Percentiles rank a stretch among this genome's conserved stretches.
Conservation (phyloP, 2,329 filamentous ascomycete genomes). For the Fusarium xylarioides region DNA sequence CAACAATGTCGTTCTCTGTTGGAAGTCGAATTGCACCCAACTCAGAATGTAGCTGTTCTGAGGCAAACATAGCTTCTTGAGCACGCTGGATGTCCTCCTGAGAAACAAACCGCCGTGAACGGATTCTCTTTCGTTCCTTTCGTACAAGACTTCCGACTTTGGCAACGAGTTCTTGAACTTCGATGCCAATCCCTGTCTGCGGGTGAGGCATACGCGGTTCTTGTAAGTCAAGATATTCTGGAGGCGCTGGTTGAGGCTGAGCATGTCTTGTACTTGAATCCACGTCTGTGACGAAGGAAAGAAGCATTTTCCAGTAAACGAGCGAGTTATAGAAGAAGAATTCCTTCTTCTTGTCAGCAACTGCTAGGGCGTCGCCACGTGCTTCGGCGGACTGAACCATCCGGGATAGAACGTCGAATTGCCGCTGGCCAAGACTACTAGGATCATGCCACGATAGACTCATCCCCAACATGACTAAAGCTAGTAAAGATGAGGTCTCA, state of each 20-base stretch:
- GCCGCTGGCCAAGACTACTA: slow-evolving; percentile 56
- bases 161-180: slow-evolving; percentile 40
- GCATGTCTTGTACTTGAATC: slow-evolving; percentile 3
- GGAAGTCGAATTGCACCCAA: slow-evolving; percentile 31
- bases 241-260: slow-evolving; percentile 13
- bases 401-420: slow-evolving; percentile 32
- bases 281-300: slow-evolving; percentile 40
- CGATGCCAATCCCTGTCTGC: slow-evolving; percentile 39
- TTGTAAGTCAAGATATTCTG: slow-evolving; percentile 11
- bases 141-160: slow-evolving; percentile 38
- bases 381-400: slow-evolving; percentile 23
- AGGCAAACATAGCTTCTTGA: slow-evolving; percentile 30
- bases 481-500: slow-evolving; percentile 65
- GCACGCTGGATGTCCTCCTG: slow-evolving; percentile 40
- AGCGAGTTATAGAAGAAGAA: slow-evolving; percentile 43
- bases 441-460: slow-evolving; percentile 69
- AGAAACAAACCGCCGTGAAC: slow-evolving; percentile 31
- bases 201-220: slow-evolving; percentile 41
- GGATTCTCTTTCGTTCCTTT: slow-evolving; percentile 39
- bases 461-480: slow-evolving; percentile 66
- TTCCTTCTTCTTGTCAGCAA: slow-evolving; percentile 36
- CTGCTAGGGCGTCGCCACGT: background rate
- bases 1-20: slow-evolving; percentile 26
- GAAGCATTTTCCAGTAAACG: slow-evolving; percentile 42
- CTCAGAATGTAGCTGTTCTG: slow-evolving; percentile 30